Evolutionary conservation across 1,139 yeast genomes (phyloP).

Genomic region (Debaryomyces udenii): DNA sequence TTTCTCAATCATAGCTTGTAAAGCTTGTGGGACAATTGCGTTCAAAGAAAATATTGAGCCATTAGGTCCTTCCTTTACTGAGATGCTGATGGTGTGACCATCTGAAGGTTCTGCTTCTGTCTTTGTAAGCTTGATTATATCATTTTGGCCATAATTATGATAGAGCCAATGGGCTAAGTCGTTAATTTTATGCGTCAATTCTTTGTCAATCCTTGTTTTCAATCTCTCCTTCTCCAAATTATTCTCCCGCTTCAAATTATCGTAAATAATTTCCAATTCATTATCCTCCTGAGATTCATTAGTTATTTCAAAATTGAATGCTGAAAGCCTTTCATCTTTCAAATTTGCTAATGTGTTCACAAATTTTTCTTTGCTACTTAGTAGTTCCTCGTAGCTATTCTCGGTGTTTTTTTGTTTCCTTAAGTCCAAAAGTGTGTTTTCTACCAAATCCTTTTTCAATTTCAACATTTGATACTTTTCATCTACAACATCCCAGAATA

Average conservation of each 20-base stretch:
- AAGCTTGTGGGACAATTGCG: neutral
- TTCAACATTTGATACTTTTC: conserved; percentile 58
- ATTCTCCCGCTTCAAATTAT: conserved; percentile 28
- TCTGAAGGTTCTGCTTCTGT: conserved; percentile 3
- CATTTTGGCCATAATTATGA: conserved; percentile 15
- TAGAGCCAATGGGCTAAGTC: conserved; percentile 24
- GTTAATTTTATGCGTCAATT: conserved; percentile 14
- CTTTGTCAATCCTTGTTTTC: conserved; percentile 15
- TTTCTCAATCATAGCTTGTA: conserved; percentile 1
- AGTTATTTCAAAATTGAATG: conserved; percentile 19
- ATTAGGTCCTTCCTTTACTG: neutral
- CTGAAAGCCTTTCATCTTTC: conserved; percentile 33
- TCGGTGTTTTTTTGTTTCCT: conserved; percentile 15
- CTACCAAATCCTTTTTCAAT: conserved; percentile 62
- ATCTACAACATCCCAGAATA: conserved; percentile 77
- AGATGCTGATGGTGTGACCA: neutral
- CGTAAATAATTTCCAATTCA: conserved; percentile 31
- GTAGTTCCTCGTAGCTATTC: conserved; percentile 19
- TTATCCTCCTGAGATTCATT: conserved; percentile 18
- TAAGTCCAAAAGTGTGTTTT: conserved; percentile 49
- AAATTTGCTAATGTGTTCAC: conserved; percentile 19
- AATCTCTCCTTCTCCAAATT: conserved; percentile 20
- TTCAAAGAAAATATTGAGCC: neutral
- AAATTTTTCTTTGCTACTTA: conserved; percentile 25
- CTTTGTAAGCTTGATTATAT: conserved; percentile 13